Evolutionary conservation across 352 stramenopile genomes (phyloP).

Genomic region (Pythium brassicae): DNA sequence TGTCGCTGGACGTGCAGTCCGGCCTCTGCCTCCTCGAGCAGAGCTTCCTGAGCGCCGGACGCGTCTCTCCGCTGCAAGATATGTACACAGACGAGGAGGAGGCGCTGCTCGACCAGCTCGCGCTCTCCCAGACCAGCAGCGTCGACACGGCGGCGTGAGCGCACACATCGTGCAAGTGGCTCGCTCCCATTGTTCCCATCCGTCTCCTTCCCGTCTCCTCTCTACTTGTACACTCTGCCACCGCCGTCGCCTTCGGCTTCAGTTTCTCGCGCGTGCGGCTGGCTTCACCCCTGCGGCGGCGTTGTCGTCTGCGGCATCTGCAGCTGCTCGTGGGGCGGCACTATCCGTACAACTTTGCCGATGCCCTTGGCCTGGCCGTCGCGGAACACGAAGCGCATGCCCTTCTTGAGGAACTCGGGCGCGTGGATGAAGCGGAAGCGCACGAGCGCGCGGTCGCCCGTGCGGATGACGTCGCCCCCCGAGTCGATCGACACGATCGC

Average conservation of each 20-base stretch:
- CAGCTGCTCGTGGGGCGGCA: slow-evolving; percentile 26
- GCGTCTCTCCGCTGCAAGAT: slow-evolving; percentile 56
- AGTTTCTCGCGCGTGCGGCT: not conserved
- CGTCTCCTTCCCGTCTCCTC: not conserved
- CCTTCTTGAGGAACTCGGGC: slow-evolving; percentile 95
- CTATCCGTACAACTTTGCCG: slow-evolving; percentile 86
- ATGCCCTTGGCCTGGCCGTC: slow-evolving; percentile 97
- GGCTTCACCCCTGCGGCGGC: too few species aligned
- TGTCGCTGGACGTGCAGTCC: slow-evolving; percentile 61
- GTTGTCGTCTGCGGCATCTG: too few species aligned
- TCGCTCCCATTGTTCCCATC: not conserved
- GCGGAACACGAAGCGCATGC: slow-evolving; percentile 97
- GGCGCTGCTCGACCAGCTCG: slow-evolving; percentile 58
- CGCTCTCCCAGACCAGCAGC: slow-evolving; percentile 23
- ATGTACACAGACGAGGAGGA: slow-evolving; percentile 81
- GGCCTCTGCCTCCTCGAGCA: slow-evolving; percentile 67
- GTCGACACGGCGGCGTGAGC: not conserved
- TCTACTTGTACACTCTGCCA: not conserved
- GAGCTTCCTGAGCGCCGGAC: slow-evolving; percentile 46
- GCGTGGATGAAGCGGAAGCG: slow-evolving; percentile 90
- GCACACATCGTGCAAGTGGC: not conserved
- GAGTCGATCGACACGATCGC: slow-evolving; percentile 87
- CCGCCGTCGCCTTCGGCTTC: too few species aligned
- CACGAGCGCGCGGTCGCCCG: slow-evolving; percentile 86
- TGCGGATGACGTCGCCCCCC: slow-evolving; percentile 82